These are phyloP conservation scores for Berkeleyomyces basicola DNA, from an alignment of 2,329 filamentous ascomycete species.

Conservation along the genomic window DNA sequence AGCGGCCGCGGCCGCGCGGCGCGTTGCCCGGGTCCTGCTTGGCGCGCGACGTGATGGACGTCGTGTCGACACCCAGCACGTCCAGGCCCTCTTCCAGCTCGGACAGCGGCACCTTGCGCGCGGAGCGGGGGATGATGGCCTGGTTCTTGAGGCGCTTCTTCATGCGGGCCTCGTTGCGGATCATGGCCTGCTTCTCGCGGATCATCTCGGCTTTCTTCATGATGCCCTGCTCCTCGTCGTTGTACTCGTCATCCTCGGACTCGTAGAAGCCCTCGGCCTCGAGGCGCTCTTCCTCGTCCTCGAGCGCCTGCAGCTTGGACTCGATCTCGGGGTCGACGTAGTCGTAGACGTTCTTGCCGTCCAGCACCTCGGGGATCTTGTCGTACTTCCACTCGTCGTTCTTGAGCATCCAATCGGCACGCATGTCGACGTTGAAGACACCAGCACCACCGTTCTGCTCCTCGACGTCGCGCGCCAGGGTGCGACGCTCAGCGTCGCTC, in stretches of 20 bases:
- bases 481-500: constrained; percentile 66
- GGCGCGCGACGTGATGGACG: constrained; percentile 55
- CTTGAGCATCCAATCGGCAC: constrained; percentile 73
- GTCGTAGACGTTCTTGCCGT: constrained; percentile 95
- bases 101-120: constrained; percentile 64
- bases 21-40: constrained; percentile 41
- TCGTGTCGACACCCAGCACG: constrained; percentile 70
- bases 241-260: constrained; percentile 64
- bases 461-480: constrained; percentile 72
- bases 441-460: constrained; percentile 86
- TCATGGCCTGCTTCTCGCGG: constrained; percentile 80
- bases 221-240: constrained; percentile 75
- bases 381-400: constrained; percentile 93
- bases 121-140: constrained; percentile 74
- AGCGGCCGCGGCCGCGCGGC: constrained; percentile 53
- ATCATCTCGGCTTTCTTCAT: constrained; percentile 88
- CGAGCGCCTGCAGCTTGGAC: constrained; percentile 72
- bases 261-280: constrained; percentile 91
- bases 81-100: constrained; percentile 79
- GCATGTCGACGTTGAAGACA: constrained; percentile 88
- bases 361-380: constrained; percentile 81
- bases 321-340: constrained; percentile 96
- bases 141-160: constrained; percentile 96
- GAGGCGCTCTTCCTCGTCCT: constrained; percentile 88
- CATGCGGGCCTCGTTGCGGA: constrained; percentile 88